Base-by-base conservation (phyloP, 2,329 filamentous ascomycete species). In the Xylaria sp. region DNA sequence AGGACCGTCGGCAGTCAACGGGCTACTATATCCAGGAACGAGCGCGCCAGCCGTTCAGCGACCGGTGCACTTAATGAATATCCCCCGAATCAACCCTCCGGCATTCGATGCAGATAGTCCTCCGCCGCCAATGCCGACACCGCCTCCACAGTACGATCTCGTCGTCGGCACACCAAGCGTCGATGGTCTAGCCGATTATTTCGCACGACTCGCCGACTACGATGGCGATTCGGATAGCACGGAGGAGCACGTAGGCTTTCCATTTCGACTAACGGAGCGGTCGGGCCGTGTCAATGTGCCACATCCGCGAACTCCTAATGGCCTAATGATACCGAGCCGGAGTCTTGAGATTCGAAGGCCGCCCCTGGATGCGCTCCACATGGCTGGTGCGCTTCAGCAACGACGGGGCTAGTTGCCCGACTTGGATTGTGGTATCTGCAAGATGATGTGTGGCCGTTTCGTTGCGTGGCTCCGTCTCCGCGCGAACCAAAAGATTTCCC, bases 11-110 rank as follows among this genome's bases (percentile, higher is more conserved):
- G 76, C 86, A 7, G 84, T 83, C 8, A 81, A 87, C 13, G 69
- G 87, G 11, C 79, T 75, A 47, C 68, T 67, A 60, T 67, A 68
- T 30, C 63, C 63, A 10, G 62, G 63, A 7, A 61, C 59, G 50
- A 52, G 66, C 16, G 66, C 65, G 16, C 67, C 68, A 63, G 61
- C 65, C 2, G 64, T 71, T 13, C 70, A 72, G 53, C 66, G 70
- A 35, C 92, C 92, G 0, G 95, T 96, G 55, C 92, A 96, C 72
- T 81, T 96, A 1, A 76, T 96, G 37, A 86, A 92, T 23, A 83
- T 85, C 4, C 92, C 92, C 0, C 95, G 91, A 0, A 96, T 92
- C 76, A 92, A 92, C 60, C 92, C 92, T 1, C 92, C 92, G 0
- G 85, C 90, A 0, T 96, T 96, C 69, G 88, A 94, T 63, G 91